Conservation (phyloP, 768 basidiomycete genomes). For the Lentinula raphanica region DNA sequence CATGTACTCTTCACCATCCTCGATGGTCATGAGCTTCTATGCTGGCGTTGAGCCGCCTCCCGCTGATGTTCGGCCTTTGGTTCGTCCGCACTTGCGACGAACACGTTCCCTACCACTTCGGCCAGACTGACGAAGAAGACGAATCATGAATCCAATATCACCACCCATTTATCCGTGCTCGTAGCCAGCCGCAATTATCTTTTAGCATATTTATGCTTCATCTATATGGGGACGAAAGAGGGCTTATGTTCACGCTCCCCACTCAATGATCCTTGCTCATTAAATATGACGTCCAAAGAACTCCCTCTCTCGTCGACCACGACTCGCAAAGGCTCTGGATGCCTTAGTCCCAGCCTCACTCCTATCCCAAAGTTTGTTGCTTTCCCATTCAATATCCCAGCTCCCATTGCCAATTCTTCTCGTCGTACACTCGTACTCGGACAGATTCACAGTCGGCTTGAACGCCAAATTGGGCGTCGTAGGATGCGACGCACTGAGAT, state of each 20-base stretch:
- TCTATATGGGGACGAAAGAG: background rate
- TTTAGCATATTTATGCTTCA: conserved; percentile 5
- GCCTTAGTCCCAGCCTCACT: background rate
- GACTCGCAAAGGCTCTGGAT: background rate
- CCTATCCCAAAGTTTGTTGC: background rate
- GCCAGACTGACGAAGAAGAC: conserved; percentile 1
- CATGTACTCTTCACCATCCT: background rate
- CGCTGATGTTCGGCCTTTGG: background rate
- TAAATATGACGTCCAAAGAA: too few relatives aligned
- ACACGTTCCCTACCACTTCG: conserved; percentile 3
- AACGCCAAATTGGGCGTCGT: background rate
- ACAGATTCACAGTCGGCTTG: background rate
- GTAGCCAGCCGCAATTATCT: background rate
- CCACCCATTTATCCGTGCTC: background rate
- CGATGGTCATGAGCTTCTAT: background rate
- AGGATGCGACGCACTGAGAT: background rate
- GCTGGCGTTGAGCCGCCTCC: background rate
- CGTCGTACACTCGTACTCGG: background rate
- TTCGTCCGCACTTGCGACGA: conserved; percentile 4
- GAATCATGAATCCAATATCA: background rate
- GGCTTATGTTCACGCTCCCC: background rate
- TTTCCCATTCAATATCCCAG: background rate
- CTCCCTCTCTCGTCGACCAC: background rate
- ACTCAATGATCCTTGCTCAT: background rate
- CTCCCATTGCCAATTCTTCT: background rate